Conservation (phyloP, 2,329 filamentous ascomycete genomes). For the Hypomyces perniciosus region DNA sequence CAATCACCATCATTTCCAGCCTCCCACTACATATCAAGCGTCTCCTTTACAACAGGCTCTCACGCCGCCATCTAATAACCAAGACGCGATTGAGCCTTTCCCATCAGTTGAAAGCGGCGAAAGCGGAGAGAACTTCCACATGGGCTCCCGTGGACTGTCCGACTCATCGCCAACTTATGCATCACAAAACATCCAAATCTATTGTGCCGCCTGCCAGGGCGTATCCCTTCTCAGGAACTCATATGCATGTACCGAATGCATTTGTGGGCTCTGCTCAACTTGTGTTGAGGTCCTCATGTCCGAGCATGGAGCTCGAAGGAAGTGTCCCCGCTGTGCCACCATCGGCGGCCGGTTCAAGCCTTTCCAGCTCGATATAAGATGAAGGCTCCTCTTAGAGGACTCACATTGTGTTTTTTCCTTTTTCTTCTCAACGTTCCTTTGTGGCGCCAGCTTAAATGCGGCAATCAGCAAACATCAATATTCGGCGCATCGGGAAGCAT, state of each 20-base stretch:
- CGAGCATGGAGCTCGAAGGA: conserved; percentile 68
- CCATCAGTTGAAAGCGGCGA: conserved; percentile 79
- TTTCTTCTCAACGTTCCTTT: neutral
- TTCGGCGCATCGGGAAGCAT: conserved; percentile 10
- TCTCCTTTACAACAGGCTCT: conserved; percentile 87
- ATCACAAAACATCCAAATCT: conserved; percentile 77
- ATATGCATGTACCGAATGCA: conserved; percentile 93
- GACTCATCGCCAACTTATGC: conserved; percentile 70
- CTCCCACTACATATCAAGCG: conserved; percentile 64
- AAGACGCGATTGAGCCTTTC: conserved; percentile 69
- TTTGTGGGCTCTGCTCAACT: conserved; percentile 82
- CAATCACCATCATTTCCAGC: conserved; percentile 54
- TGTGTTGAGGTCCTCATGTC: conserved; percentile 78
- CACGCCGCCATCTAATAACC: conserved; percentile 70
- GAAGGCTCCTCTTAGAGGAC: neutral
- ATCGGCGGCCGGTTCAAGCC: conserved; percentile 78
- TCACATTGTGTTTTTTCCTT: neutral
- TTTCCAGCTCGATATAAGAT: conserved; percentile 69
- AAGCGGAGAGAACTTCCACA: conserved; percentile 67
- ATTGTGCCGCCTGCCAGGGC: conserved; percentile 81
- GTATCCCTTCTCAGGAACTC: conserved; percentile 73
- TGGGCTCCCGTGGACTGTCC: conserved; percentile 57
- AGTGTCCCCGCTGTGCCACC: conserved; percentile 73
- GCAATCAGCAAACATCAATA: neutral
- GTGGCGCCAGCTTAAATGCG: conserved; percentile 3